Percentiles rank a stretch among this genome's conserved stretches.
phyloP scores from a whole-genome alignment of 2,329 filamentous ascomycete species.

The Penicillium sp. region DNA sequence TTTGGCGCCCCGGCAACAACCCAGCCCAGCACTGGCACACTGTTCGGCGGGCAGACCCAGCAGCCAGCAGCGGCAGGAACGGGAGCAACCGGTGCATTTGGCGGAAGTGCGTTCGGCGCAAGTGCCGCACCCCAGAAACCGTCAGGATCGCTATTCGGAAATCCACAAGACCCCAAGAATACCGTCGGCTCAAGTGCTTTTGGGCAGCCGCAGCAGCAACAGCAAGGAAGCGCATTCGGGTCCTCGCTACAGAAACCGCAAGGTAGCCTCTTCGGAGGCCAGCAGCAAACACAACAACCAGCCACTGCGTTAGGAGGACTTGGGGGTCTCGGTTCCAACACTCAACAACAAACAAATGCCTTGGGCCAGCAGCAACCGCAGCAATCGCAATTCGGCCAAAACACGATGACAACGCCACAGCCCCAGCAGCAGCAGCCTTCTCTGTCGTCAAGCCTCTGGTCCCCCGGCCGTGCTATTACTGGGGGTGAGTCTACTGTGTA shows the following conservation, averaged over 20 bases:
- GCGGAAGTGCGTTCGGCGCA: constrained; percentile 18
- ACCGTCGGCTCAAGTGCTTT: constrained; percentile 7
- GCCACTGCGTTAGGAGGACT: constrained; percentile 31
- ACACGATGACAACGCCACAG: constrained; percentile 28
- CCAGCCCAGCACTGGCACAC: constrained; percentile 24
- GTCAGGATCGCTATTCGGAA: constrained; percentile 25
- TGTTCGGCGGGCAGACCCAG: constrained; percentile 26
- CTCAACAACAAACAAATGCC: constrained; percentile 21
- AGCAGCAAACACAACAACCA: constrained; percentile 15
- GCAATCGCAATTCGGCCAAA: constrained; percentile 38
- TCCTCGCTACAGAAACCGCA: constrained; percentile 20
- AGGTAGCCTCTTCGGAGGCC: constrained; percentile 21
- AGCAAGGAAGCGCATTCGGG: constrained; percentile 22
- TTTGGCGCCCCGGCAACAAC: constrained; percentile 31
- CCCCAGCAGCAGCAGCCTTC: constrained; percentile 18
- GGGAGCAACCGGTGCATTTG: constrained; percentile 16
- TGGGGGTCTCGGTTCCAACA: constrained; percentile 27
- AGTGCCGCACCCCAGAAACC: constrained; percentile 25
- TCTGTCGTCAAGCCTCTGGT: constrained; percentile 36
- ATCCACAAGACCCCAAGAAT: constrained; percentile 14
- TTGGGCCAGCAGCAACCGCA: constrained; percentile 31
- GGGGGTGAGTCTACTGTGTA: constrained; percentile 27
- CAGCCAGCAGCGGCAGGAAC: constrained; percentile 15
- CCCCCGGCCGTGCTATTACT: constrained; percentile 37
- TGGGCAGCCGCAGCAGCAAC: constrained; percentile 20